phyloP scores from a whole-genome alignment of 331 rosid genomes.

The Prunus yedoensis region DNA sequence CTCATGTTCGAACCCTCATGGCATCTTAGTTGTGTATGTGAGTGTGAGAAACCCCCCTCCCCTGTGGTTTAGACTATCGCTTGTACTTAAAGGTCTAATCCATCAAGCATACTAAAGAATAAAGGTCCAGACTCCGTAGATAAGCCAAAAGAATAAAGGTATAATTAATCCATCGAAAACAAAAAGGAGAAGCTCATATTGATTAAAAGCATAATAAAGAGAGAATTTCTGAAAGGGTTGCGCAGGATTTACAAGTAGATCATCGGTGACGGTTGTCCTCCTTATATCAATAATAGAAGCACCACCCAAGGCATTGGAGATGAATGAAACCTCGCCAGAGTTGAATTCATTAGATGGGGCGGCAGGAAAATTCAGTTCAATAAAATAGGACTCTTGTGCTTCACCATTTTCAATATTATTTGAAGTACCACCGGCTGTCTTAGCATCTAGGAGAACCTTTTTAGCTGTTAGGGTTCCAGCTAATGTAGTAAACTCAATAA shows the following conservation, averaged over 20 bases:
- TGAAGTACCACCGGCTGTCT: conserved; percentile 1
- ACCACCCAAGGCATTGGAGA: conserved; percentile 52
- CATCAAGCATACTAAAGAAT: no score
- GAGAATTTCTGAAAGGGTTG: neutral
- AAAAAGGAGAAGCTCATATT: neutral
- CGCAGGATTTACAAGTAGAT: conserved; percentile 50
- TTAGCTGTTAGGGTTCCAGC: conserved; percentile 66
- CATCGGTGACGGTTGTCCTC: conserved; percentile 35
- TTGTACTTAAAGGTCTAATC: no score
- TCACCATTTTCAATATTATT: conserved; percentile 35
- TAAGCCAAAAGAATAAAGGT: neutral
- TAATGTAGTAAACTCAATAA: conserved; percentile 47
- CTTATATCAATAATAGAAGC: conserved; percentile 50
- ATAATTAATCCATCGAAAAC: neutral
- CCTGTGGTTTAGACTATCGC: no score
- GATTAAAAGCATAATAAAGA: no score
- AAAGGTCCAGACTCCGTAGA: neutral
- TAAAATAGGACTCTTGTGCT: conserved; percentile 33
- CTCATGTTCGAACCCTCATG: no score
- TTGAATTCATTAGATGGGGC: conserved; percentile 38
- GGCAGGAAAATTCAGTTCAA: conserved; percentile 68
- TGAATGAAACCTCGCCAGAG: conserved; percentile 35
- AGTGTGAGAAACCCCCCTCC: no score
- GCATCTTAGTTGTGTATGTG: no score
- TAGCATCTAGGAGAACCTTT: conserved; percentile 29